Conservation (phyloP, 2,329 filamentous ascomycete genomes). For the Colletotrichum zoysiae region DNA sequence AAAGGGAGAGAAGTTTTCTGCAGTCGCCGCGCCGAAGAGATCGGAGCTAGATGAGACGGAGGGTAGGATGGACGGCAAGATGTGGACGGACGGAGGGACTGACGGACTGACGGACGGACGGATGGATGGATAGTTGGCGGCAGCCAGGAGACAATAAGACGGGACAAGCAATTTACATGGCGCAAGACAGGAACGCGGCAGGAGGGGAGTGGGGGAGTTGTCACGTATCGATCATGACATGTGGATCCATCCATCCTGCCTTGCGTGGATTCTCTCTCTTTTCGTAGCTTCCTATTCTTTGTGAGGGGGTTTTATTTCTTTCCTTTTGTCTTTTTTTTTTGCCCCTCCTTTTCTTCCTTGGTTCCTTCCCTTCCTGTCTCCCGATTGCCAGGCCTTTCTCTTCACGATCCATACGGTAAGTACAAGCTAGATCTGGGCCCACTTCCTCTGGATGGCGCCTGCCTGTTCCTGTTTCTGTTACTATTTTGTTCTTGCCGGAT, state of each 20-base stretch:
- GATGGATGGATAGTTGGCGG: neutral
- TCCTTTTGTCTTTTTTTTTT: no score
- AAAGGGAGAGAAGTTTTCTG: neutral
- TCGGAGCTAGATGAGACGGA: neutral
- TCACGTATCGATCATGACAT: neutral
- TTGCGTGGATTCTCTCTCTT: neutral
- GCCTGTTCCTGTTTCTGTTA: conserved; percentile 16
- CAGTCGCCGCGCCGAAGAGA: neutral
- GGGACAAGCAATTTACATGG: neutral
- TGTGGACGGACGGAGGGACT: neutral
- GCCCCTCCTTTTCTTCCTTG: neutral
- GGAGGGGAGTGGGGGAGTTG: neutral
- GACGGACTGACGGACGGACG: neutral
- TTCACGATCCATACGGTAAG: neutral
- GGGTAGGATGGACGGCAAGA: neutral
- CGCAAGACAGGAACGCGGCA: neutral
- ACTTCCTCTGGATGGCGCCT: neutral
- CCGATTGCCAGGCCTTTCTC: neutral
- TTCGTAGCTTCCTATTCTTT: no score
- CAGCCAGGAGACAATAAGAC: neutral
- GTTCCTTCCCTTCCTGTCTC: neutral
- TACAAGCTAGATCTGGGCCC: neutral
- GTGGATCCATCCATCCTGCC: neutral
- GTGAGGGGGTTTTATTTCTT: neutral
- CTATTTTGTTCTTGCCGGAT: neutral